Percentiles rank a stretch among this genome's conserved stretches.
Evolutionary conservation across 306 rosid genomes (phyloP).

Genomic region (Cucumis cinereus): DNA sequence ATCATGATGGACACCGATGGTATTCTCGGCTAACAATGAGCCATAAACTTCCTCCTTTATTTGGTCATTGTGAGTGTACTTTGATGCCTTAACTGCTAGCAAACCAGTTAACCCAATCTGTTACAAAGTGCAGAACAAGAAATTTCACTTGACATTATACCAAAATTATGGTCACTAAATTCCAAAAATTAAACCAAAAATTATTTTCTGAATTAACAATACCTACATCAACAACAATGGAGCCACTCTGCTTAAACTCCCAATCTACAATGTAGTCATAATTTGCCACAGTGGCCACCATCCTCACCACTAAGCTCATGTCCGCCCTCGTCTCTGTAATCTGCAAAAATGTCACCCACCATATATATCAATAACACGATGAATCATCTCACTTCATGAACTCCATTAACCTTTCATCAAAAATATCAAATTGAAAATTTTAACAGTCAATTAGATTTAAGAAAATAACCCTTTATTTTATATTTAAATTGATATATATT

Average conservation of each 20-base stretch:
- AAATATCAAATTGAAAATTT: no score
- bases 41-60: slow-evolving; percentile 25
- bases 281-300: neutral
- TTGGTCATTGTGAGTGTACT: neutral
- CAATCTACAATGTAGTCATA: neutral
- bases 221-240: neutral
- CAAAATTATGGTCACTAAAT: no score
- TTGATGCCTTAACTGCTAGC: neutral
- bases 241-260: slow-evolving; percentile 2
- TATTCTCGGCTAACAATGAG: slow-evolving; percentile 27
- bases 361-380: no score
- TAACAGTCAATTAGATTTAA: no score
- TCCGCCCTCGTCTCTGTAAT: neutral
- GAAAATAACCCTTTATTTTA: no score
- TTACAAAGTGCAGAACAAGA: neutral
- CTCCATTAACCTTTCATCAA: no score
- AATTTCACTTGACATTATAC: neutral
- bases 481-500: no score
- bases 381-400: no score
- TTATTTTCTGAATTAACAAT: no score
- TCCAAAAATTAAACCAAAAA: no score
- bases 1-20: slow-evolving; percentile 45
- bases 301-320: neutral
- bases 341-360: neutral
- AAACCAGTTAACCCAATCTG: neutral